phyloP scores from a whole-genome alignment of 148 eudicot genomes.

The Drosera capensis region DNA sequence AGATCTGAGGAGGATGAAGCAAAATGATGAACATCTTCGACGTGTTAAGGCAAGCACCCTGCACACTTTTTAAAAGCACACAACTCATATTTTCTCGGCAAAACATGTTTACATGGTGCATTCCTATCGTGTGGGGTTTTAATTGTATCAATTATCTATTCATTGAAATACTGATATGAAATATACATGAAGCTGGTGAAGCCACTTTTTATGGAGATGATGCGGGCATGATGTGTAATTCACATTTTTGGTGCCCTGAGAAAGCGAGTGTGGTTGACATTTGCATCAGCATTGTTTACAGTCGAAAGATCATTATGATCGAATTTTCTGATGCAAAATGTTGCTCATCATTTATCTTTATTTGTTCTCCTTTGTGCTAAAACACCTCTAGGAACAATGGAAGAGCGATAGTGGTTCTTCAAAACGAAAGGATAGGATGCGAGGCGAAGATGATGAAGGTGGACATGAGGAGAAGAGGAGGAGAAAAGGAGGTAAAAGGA shows the following conservation, averaged over 20 bases:
- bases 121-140: neutral
- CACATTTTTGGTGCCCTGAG: too few relatives aligned
- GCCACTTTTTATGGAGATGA: too few relatives aligned
- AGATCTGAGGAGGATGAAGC: constrained; percentile 67
- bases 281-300: too few relatives aligned
- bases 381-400: constrained; percentile 62
- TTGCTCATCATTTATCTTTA: neutral
- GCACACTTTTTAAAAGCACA: neutral
- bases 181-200: too few relatives aligned
- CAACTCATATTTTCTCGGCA: neutral
- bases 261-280: too few relatives aligned
- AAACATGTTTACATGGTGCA: neutral
- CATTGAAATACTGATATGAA: too few relatives aligned
- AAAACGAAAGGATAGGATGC: constrained; percentile 68
- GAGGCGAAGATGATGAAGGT: constrained; percentile 75
- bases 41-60: constrained; percentile 60
- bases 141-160: neutral
- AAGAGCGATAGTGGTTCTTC: constrained; percentile 42
- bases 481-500: constrained; percentile 68
- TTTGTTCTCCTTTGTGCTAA: neutral
- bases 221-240: too few relatives aligned
- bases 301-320: too few relatives aligned
- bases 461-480: constrained; percentile 69
- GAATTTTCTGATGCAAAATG: neutral
- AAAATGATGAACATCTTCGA: constrained; percentile 66